Conservation (phyloP, 306 rosid genomes). For the Glycyrrhiza uralensis region DNA sequence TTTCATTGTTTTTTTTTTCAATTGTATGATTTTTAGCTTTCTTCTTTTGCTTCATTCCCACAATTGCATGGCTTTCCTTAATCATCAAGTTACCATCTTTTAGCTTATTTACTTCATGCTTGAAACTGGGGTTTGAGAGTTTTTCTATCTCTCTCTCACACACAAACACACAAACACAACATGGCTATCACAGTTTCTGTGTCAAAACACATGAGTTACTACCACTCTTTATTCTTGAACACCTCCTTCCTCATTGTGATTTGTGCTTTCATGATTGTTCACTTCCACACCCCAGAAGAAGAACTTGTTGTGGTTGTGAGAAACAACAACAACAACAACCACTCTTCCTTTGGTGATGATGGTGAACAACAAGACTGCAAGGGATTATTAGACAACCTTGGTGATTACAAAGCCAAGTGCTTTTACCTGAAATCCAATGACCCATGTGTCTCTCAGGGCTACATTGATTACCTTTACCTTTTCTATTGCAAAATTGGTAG, state of each 20-base stretch:
- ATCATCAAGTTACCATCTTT: constrained; percentile 14
- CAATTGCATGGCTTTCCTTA: constrained; percentile 14
- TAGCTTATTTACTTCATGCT: neutral
- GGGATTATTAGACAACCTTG: constrained; percentile 29
- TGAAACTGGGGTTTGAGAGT: neutral
- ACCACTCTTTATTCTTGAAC: constrained; percentile 48
- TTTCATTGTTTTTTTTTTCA: neutral
- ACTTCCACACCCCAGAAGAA: constrained; percentile 29
- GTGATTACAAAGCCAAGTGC: constrained; percentile 33
- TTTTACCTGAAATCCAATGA: constrained; percentile 33
- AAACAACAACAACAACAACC: neutral
- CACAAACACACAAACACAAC: neutral
- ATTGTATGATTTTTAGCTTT: neutral
- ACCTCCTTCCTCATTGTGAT: constrained; percentile 33
- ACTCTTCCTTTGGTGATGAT: neutral
- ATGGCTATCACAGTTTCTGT: constrained; percentile 10
- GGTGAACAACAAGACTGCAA: constrained; percentile 27
- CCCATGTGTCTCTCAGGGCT: constrained; percentile 40
- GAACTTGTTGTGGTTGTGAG: neutral
- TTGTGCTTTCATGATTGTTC: constrained; percentile 24
- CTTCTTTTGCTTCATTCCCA: neutral
- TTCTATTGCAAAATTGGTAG: constrained; percentile 41
- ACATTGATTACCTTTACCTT: constrained; percentile 38
- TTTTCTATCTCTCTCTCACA: neutral
- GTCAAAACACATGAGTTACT: constrained; percentile 21